These are phyloP conservation scores for Trametes cingulata DNA, from an alignment of 768 basidiomycete genomes.

Conservation along the genomic window DNA sequence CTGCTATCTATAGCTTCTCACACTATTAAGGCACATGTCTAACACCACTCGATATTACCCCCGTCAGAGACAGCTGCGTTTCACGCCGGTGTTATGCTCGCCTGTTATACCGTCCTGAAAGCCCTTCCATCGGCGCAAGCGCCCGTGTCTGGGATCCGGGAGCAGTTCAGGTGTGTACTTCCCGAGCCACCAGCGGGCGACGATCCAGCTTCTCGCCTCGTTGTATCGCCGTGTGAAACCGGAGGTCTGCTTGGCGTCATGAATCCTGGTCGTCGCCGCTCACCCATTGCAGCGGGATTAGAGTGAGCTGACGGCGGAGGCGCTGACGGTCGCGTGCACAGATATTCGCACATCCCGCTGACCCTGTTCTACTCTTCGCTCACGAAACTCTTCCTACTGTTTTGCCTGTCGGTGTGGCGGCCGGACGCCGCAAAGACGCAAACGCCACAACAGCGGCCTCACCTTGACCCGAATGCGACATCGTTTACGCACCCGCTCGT, in stretches of 20 bases:
- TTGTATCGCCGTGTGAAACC: background rate
- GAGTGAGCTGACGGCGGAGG: background rate
- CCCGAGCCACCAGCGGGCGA: background rate
- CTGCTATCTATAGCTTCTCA: background rate
- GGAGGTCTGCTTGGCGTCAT: too few species aligned
- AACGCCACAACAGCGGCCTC: background rate
- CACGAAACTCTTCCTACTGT: conserved; percentile 82
- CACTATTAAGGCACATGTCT: conserved; percentile 12
- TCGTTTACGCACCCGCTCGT: conserved; percentile 38
- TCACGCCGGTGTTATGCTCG: conserved; percentile 62
- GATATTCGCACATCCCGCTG: conserved; percentile 75
- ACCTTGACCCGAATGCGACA: conserved; percentile 29
- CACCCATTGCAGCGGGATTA: background rate
- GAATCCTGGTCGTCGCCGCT: background rate
- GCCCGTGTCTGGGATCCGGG: conserved; percentile 50
- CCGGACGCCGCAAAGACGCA: conserved; percentile 36
- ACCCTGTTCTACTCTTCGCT: conserved; percentile 81
- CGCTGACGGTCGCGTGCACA: conserved; percentile 28
- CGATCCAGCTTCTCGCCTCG: background rate
- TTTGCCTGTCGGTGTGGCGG: conserved; percentile 79
- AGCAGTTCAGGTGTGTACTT: conserved; percentile 57
- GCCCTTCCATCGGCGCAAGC: conserved; percentile 28
- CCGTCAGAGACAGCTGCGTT: conserved; percentile 71
- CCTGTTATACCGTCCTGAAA: conserved; percentile 54
- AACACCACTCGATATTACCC: background rate